Percentiles rank a stretch among this genome's conserved stretches.
phyloP scores from a whole-genome alignment of 2,329 filamentous ascomycete genomes.

The Ambrosiella beaveri region DNA sequence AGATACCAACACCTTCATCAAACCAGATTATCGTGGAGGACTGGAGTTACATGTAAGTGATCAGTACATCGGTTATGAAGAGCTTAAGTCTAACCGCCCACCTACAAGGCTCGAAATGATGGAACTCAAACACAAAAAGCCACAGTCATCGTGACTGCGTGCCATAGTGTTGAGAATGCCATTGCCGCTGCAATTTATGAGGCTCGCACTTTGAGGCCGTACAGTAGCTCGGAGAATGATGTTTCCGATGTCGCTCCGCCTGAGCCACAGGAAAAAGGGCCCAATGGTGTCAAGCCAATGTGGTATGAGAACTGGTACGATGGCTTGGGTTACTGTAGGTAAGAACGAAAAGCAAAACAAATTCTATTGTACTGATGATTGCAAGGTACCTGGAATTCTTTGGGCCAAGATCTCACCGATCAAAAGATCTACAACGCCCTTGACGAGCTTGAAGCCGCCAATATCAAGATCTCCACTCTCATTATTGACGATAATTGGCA shows the following conservation, averaged over 20 bases:
- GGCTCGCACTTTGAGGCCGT: slow-evolving; percentile 37
- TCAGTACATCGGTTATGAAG: slow-evolving; percentile 10
- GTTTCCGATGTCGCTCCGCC: neutral
- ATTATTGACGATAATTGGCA: slow-evolving; percentile 99
- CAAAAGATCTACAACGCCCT: slow-evolving; percentile 63
- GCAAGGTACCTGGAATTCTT: slow-evolving; percentile 72
- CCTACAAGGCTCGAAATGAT: slow-evolving; percentile 46
- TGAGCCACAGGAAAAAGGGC: neutral
- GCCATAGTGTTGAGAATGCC: slow-evolving; percentile 56
- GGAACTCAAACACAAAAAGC: slow-evolving; percentile 34
- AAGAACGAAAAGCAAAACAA: too few relatives aligned
- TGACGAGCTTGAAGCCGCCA: slow-evolving; percentile 48
- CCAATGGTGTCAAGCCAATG: slow-evolving; percentile 33
- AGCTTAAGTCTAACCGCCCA: neutral
- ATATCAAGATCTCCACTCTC: slow-evolving; percentile 64
- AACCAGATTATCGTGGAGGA: slow-evolving; percentile 44
- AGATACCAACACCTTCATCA: slow-evolving; percentile 52
- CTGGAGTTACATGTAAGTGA: slow-evolving; percentile 47
- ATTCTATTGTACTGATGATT: neutral
- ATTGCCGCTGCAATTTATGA: slow-evolving; percentile 75
- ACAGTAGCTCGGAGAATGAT: neutral
- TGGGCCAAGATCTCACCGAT: slow-evolving; percentile 70
- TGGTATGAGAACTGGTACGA: slow-evolving; percentile 88
- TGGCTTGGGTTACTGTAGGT: slow-evolving; percentile 69
- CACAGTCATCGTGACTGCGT: slow-evolving; percentile 52